Evolutionary conservation across 2,329 filamentous ascomycete genomes (phyloP).

Genomic region (Pseudogymnoascus sp.): DNA sequence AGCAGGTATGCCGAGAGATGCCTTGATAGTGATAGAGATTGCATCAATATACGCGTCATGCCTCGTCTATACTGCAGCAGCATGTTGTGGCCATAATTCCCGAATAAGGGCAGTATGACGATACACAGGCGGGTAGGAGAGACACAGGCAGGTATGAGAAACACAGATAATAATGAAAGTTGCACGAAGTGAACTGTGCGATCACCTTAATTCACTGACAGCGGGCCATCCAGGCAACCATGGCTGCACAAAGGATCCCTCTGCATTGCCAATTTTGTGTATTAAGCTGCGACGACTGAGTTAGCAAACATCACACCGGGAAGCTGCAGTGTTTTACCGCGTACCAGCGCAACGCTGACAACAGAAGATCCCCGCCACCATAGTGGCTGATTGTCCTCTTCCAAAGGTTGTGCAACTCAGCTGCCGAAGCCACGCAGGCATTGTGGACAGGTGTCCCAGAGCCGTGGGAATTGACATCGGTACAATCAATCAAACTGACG

Average conservation of each 20-base stretch:
- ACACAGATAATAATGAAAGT: background rate
- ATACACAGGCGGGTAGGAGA: conserved; percentile 1
- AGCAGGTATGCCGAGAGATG: background rate
- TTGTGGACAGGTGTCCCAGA: background rate
- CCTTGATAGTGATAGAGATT: background rate
- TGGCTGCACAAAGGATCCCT: background rate
- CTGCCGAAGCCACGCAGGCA: conserved; percentile 3
- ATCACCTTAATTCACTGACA: conserved; percentile 3
- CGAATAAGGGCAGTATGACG: conserved; percentile 4
- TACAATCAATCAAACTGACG: conserved; percentile 3
- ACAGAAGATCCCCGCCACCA: background rate
- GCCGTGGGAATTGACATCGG: background rate
- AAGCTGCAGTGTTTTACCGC: background rate
- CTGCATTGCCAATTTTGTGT: background rate
- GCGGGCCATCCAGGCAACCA: conserved; percentile 1
- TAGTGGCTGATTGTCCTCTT: background rate
- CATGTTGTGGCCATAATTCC: background rate
- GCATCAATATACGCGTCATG: background rate
- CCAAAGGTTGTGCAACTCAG: background rate
- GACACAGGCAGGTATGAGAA: background rate
- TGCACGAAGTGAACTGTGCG: conserved; percentile 1
- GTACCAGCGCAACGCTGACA: background rate
- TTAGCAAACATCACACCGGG: background rate
- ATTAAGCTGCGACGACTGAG: background rate
- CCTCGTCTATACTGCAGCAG: background rate